Percentiles rank a stretch among this genome's conserved stretches.
These are phyloP conservation scores for Trichomonas gallinae DNA, from an alignment of 208 protist species.

Conservation along the genomic window DNA sequence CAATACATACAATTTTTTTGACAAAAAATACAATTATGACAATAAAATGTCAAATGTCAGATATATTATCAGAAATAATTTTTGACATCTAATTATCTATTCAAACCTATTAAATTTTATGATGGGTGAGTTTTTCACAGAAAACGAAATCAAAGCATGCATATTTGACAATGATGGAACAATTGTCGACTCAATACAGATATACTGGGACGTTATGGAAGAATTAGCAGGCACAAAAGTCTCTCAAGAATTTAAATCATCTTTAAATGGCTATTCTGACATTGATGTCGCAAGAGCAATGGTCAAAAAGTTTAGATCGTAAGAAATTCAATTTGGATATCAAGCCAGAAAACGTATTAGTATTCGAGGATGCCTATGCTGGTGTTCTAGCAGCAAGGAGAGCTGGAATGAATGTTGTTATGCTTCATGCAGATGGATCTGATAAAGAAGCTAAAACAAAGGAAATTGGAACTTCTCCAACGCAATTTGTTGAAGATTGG, in stretches of 20 bases:
- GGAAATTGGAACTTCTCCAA: background rate
- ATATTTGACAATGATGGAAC: conserved; percentile 12
- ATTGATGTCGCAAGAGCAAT: background rate
- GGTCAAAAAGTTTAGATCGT: background rate
- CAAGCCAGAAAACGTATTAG: background rate
- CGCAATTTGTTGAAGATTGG: background rate
- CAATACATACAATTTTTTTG: no score
- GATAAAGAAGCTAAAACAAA: background rate
- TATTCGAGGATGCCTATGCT: background rate
- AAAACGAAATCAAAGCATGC: background rate
- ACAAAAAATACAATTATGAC: no score
- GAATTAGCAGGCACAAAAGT: background rate
- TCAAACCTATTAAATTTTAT: no score
- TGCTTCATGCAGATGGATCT: background rate
- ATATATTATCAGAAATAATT: no score
- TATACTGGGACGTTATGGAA: background rate
- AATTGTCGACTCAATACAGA: background rate
- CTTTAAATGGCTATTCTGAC: background rate
- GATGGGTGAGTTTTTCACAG: no score
- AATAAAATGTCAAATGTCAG: no score
- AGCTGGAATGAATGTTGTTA: background rate
- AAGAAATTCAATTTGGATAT: background rate
- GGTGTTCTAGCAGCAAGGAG: background rate
- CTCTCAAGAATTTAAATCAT: background rate
- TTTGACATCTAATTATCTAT: no score